Conservation (phyloP, 805 yeast species). For the Ogataea neopini region DNA sequence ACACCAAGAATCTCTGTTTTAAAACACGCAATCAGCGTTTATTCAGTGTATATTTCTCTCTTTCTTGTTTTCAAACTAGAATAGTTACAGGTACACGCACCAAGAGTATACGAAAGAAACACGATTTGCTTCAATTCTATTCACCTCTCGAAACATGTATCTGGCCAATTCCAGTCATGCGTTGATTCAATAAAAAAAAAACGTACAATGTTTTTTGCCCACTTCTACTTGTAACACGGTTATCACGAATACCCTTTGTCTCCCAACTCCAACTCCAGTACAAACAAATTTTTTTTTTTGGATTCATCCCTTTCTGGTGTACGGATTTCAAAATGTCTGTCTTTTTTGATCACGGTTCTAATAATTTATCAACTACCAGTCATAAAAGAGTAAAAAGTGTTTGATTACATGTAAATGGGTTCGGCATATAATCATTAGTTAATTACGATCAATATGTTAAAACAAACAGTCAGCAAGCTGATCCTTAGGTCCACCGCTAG, state of each 20-base stretch:
- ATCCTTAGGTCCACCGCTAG: not conserved
- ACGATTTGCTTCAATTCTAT: not conserved
- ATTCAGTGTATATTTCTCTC: not conserved
- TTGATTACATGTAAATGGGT: not conserved
- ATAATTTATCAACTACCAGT: conserved; percentile 1
- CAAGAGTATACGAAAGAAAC: conserved; percentile 1
- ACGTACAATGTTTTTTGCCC: not conserved
- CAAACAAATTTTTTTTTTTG: not conserved
- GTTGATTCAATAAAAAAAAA: not conserved
- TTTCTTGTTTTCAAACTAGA: not conserved
- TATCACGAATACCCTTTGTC: conserved; percentile 5
- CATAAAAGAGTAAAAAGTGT: conserved; percentile 1
- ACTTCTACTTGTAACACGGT: not conserved
- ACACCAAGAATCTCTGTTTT: not conserved
- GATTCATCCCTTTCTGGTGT: not conserved
- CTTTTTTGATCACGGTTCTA: not conserved
- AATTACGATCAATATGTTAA: not conserved
- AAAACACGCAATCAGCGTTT: not conserved
- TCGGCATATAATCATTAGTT: not conserved
- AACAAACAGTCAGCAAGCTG: not conserved
- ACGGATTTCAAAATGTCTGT: not conserved
- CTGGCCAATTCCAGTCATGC: conserved; percentile 3
- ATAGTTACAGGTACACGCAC: not conserved
- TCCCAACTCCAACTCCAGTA: not conserved
- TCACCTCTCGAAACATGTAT: conserved; percentile 1